phyloP scores from a whole-genome alignment of 805 yeast species.

The Myxozyma nipponensis region DNA sequence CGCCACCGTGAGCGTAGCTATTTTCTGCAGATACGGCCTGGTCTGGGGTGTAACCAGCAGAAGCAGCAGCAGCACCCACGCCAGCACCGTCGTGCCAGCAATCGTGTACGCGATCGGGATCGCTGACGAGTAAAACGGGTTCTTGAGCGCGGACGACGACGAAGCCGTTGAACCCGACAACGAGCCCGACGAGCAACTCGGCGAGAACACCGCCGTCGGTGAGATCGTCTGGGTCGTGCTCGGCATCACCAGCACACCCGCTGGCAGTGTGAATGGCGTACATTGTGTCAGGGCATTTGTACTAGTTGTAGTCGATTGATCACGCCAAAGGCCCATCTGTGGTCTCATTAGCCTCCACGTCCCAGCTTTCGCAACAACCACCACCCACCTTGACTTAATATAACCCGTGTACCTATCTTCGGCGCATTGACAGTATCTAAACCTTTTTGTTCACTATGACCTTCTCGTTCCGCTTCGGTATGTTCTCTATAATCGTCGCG shows the following conservation, averaged over 20 bases:
- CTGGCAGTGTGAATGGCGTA: constrained; percentile 25
- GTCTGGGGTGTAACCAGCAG: constrained; percentile 52
- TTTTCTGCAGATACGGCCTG: constrained; percentile 54
- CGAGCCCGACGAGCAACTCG: constrained; percentile 13
- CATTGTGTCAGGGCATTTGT: constrained; percentile 6
- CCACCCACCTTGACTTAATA: too few species aligned
- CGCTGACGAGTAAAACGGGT: constrained; percentile 36
- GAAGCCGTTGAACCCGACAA: neutral
- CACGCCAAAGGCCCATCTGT: constrained; percentile 19
- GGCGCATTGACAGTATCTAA: too few species aligned
- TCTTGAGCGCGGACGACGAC: constrained; percentile 9
- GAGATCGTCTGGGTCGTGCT: constrained; percentile 18
- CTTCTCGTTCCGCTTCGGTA: too few species aligned
- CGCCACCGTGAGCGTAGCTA: constrained; percentile 58
- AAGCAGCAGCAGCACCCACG: constrained; percentile 67
- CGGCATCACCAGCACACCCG: constrained; percentile 21
- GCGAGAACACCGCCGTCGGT: constrained; percentile 19
- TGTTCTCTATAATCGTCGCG: too few species aligned
- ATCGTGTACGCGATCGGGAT: constrained; percentile 37
- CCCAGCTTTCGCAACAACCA: too few species aligned
- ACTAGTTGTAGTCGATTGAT: constrained; percentile 18
- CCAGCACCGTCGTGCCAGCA: constrained; percentile 40
- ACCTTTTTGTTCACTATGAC: too few species aligned
- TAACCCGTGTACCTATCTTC: too few species aligned
- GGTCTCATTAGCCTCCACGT: too few species aligned